Evolutionary conservation across 1,139 yeast species (phyloP), one percentile per base, ranked within the genome.

Genomic region (Blastobotrys serpentis): DNA sequence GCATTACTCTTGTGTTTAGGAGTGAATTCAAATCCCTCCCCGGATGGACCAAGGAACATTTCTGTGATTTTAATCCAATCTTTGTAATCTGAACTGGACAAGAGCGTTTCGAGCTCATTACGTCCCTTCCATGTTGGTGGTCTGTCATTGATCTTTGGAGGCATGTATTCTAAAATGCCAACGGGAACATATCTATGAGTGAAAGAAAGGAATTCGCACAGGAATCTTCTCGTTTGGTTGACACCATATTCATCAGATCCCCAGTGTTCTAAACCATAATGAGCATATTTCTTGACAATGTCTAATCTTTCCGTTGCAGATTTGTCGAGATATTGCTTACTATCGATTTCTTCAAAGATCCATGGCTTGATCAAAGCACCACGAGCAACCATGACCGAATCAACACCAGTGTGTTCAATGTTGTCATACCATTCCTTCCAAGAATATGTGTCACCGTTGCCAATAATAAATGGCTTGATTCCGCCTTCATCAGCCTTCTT

Each of bases 11-110:
- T 92, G 67, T 92, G 99, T 69, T 92, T 92, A 46, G 99, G 98
- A 50, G 78, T 77, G 65, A 89, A 92, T 47, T 78, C 79, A 70
- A 94, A 92, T 40, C 71, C 75, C 3, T 81, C 84, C 47, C 84
- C 80, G 1, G 84, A 85, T 52, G 87, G 87, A 18, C 98, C 98
- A 57, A 92, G 76, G 63, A 90, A 90, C 95, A 89, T 81, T 66
- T 94, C 98, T n/a, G 95, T 81, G 55, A 94, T 80, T 68, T 90
- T 92, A 66, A 92, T 86, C 99, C 99, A 92, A 68, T 92, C 98
- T 61, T 75, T 78, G 70, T 84, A 88, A 67, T 90, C 94, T 3
- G 81, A 72, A 40, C 95, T 84, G 0, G 94, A 97, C 56, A 92
- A 73, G 58, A 89, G 73, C 0, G 96, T 89, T 68, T 92, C 99